Conservation (phyloP, 202 grass and related monocot species). For the Eragrostis tef region DNA sequence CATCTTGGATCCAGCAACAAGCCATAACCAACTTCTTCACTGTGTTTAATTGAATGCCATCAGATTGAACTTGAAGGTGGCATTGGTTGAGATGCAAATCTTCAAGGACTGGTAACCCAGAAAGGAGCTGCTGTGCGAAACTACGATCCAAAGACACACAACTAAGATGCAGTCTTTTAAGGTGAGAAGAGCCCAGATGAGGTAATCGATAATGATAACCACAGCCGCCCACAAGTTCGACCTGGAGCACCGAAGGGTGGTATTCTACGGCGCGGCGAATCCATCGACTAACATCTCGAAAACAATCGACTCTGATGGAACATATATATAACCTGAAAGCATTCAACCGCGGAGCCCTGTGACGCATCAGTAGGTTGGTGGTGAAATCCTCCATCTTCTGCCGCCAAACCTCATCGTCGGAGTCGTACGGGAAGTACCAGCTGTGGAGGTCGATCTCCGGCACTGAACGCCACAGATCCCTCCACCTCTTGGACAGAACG, state of each 20-base stretch:
- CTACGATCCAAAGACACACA: not conserved
- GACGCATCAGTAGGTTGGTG: not conserved
- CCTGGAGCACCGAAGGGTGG: not conserved
- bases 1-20: not conserved
- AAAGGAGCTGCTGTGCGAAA: not conserved
- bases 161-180: not conserved
- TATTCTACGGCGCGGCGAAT: not conserved
- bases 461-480: constrained; percentile 24
- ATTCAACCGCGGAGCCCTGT: not conserved
- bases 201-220: not conserved
- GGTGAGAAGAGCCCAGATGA: not conserved
- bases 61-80: not conserved
- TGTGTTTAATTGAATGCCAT: not conserved
- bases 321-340: not conserved
- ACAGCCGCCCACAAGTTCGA: not conserved
- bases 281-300: not conserved
- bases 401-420: not conserved
- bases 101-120: not conserved
- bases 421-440: not conserved
- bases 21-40: not conserved
- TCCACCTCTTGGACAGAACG: constrained; percentile 8
- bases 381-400: not conserved
- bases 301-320: not conserved
- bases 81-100: not conserved
- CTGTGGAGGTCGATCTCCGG: not conserved